Evolutionary conservation across 345 rosid genomes (phyloP).

Genomic region (Citrus reticulata): DNA sequence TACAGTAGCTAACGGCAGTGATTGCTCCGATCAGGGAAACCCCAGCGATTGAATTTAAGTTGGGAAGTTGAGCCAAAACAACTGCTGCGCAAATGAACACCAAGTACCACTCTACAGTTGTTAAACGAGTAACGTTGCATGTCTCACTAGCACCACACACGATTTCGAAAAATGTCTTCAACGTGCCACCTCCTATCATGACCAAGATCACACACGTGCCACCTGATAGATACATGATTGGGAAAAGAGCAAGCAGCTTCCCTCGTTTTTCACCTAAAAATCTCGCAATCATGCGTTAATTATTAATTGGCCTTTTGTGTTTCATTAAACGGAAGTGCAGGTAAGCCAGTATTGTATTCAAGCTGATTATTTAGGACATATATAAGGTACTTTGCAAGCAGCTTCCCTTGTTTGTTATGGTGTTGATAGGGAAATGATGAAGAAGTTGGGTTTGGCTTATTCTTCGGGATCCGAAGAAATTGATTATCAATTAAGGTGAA

Average conservation of each 20-base stretch:
- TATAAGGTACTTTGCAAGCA: too few relatives aligned
- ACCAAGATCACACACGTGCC: conserved; percentile 54
- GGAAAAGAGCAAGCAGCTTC: conserved; percentile 49
- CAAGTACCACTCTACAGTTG: conserved; percentile 42
- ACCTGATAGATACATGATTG: conserved; percentile 58
- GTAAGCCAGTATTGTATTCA: too few relatives aligned
- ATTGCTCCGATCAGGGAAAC: conserved; percentile 56
- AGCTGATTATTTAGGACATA: too few relatives aligned
- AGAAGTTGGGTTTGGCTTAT: too few relatives aligned
- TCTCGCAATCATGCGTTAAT: not conserved
- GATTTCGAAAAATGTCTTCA: too few relatives aligned
- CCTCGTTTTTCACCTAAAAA: conserved; percentile 49
- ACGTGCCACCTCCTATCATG: conserved; percentile 32
- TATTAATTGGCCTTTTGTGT: not conserved
- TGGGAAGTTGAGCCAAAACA: conserved; percentile 55
- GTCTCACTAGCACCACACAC: conserved; percentile 40
- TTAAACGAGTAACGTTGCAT: conserved; percentile 21
- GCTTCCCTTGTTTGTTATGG: too few relatives aligned
- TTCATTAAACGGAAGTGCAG: too few relatives aligned
- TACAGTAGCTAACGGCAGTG: conserved; percentile 53
- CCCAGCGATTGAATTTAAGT: conserved; percentile 60
- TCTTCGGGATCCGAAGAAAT: too few relatives aligned
- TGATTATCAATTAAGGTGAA: too few relatives aligned
- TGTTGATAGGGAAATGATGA: too few relatives aligned
- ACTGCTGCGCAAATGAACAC: conserved; percentile 43